Evolutionary conservation across 352 stramenopile genomes (phyloP).

Genomic region (Pythium monospermum): DNA sequence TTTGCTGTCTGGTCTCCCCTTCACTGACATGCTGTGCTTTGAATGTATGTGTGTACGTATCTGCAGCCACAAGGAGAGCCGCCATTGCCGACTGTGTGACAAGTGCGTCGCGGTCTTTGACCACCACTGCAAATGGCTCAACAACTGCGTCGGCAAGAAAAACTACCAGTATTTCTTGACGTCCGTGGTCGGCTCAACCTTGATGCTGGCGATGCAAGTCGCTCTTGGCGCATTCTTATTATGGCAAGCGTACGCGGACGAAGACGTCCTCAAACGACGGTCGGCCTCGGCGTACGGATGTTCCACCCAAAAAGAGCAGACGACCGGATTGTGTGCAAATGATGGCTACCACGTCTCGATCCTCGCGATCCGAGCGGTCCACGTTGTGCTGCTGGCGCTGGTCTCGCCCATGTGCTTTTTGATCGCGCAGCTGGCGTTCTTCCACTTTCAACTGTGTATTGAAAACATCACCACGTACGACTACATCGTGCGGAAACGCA

Average conservation of each 20-base stretch:
- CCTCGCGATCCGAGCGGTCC: constrained; percentile 50
- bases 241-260: constrained; percentile 39
- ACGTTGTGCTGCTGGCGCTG: constrained; percentile 61
- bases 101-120: constrained; percentile 96
- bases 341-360: constrained; percentile 52
- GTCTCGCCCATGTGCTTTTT: constrained; percentile 70
- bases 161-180: constrained; percentile 77
- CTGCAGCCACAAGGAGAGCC: constrained; percentile 71
- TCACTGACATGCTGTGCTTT: background rate
- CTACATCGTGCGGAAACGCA: constrained; percentile 83
- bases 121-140: constrained; percentile 97
- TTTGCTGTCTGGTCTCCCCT: background rate
- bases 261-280: constrained; percentile 32
- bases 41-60: background rate
- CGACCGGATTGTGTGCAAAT: constrained; percentile 44
- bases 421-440: constrained; percentile 72
- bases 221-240: constrained; percentile 62
- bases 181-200: constrained; percentile 58
- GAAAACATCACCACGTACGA: constrained; percentile 85
- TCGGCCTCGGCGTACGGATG: constrained; percentile 69
- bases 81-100: constrained; percentile 94
- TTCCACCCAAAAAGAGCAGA: constrained; percentile 27
- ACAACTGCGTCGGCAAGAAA: constrained; percentile 93
- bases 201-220: constrained; percentile 67
- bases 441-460: constrained; percentile 84